phyloP scores from a whole-genome alignment of 2,329 filamentous ascomycete genomes.

The Cadophora sp. region DNA sequence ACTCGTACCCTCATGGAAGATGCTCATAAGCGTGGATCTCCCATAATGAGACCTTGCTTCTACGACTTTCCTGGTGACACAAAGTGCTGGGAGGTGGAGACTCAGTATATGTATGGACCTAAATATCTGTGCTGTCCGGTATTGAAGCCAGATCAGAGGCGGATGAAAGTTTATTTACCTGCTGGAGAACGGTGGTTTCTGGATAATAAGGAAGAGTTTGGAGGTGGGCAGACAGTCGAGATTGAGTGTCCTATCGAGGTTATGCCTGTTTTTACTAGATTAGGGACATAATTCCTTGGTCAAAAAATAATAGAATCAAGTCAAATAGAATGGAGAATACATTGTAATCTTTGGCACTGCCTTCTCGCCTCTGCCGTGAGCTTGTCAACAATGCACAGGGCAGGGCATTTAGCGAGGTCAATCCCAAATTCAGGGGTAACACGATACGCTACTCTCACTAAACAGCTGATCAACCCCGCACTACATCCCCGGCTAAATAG shows the following conservation, averaged over 20 bases:
- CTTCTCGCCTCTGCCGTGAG: background rate
- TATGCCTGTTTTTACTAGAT: constrained; percentile 53
- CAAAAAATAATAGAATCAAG: background rate
- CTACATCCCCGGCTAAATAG: background rate
- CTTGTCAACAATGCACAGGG: background rate
- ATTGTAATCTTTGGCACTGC: too few relatives aligned
- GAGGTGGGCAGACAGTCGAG: constrained; percentile 49
- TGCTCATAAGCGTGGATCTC: constrained; percentile 64
- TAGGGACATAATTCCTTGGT: background rate
- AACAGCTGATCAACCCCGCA: background rate
- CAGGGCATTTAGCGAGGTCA: background rate
- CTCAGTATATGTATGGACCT: constrained; percentile 70
- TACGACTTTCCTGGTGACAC: constrained; percentile 66
- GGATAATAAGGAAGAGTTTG: constrained; percentile 42
- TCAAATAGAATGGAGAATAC: too few relatives aligned
- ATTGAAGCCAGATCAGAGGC: constrained; percentile 53
- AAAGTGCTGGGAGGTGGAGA: constrained; percentile 62
- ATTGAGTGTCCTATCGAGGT: constrained; percentile 53
- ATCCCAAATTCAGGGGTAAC: background rate
- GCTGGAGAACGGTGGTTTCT: constrained; percentile 53
- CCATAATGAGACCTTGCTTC: constrained; percentile 68
- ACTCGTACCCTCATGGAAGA: constrained; percentile 63
- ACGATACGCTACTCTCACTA: background rate
- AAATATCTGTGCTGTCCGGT: constrained; percentile 66
- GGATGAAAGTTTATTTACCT: constrained; percentile 59